Evolutionary conservation across 352 stramenopile genomes (phyloP).

Genomic region (Pythium scleroteichum): DNA sequence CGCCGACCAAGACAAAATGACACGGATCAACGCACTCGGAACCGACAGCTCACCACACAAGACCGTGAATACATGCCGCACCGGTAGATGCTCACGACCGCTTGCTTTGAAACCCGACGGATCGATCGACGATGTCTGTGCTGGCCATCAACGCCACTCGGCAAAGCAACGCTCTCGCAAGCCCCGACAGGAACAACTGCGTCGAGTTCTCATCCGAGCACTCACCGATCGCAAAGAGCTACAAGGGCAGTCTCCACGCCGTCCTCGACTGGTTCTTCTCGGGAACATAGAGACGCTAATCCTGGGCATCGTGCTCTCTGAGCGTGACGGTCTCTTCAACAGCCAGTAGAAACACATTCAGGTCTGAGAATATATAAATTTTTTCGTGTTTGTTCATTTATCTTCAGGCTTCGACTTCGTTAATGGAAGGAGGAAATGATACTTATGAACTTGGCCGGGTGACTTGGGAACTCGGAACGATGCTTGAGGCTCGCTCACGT

Average conservation of each 20-base stretch:
- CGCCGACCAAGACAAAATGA: too few relatives aligned
- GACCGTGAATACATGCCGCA: too few relatives aligned
- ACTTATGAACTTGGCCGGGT: too few relatives aligned
- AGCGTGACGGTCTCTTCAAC: neutral
- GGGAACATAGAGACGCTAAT: constrained; percentile 12
- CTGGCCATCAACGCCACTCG: neutral
- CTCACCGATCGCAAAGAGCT: neutral
- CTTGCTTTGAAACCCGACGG: neutral
- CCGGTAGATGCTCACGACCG: neutral
- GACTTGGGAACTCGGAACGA: too few relatives aligned
- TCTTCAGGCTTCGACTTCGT: too few relatives aligned
- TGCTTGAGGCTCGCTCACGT: too few relatives aligned
- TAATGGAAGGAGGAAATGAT: too few relatives aligned
- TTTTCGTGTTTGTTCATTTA: too few relatives aligned
- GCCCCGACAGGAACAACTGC: neutral
- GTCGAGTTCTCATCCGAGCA: neutral
- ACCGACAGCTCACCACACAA: too few relatives aligned
- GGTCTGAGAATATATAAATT: too few relatives aligned
- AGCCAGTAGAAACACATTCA: too few relatives aligned
- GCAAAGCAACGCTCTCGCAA: neutral
- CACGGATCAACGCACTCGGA: too few relatives aligned
- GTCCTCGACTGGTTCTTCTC: constrained; percentile 5
- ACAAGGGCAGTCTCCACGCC: neutral
- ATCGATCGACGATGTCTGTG: neutral
- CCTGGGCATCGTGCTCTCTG: constrained; percentile 8